Base-by-base conservation (phyloP, 768 basidiomycete genomes). In the Lactarius hengduanensis region DNA sequence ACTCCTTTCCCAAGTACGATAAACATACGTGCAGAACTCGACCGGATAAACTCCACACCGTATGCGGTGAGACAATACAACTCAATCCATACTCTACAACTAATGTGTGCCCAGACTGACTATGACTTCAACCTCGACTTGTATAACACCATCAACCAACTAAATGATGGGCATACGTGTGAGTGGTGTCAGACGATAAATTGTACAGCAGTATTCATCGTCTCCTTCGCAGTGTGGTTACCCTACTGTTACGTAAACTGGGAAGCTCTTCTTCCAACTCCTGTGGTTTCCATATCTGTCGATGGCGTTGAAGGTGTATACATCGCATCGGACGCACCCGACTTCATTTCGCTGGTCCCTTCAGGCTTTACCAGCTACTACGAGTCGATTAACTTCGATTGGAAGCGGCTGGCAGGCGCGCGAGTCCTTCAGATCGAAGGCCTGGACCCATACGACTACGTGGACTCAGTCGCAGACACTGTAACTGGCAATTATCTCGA, bases 81-180 rank as follows among this genome's bases (percentile, higher is more conserved):
- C 41, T 43, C 26, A n/a, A 45, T 15, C 53, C 40, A 32, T 22
- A 53, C 5, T 10, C 15, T n/a, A 32, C 20, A 2, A 11, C 26
- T 53, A n/a, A 34, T 16, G 38, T 34, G 5, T 32, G 15, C 36
- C 10, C 64, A 89, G 84, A 86, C 85, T 5, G 87, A 88, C 68
- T 89, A 86, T 67, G 86, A 87, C 72, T 88, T 89, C 76, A 86
- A 83, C 71, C 78, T 78, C 55, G 86, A 81, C 45, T 71, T 89
- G 28, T 87, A 84, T 68, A 78, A 84, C 59, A 81, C 83, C 68
- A 80, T 81, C 0, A 85, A 81, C 34, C 79, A 79, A 57, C 69
- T 89, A 57, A 88, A 89, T 71, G 86, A 88, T 71, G 87, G 87
- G 2, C 87, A 88, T 68, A 89, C 87, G 22, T 79, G 86, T 84